Conservation (phyloP, 2,329 filamentous ascomycete genomes). For the Aspergillus sp. region DNA sequence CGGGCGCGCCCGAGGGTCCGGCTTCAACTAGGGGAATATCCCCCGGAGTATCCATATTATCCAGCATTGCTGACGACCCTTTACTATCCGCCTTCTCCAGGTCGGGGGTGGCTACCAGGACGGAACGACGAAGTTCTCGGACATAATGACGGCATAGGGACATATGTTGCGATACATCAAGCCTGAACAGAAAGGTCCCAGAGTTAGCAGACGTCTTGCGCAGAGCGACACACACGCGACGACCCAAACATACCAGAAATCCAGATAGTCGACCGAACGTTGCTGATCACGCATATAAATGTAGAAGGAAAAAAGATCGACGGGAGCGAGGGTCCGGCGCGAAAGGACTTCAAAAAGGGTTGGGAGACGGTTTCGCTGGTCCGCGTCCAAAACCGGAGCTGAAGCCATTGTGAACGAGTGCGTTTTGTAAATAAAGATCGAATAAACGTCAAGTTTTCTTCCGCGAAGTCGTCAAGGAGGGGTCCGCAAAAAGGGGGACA, state of each 20-base stretch:
- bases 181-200: slow-evolving; percentile 49
- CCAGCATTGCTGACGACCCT: slow-evolving; percentile 72
- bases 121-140: slow-evolving; percentile 83
- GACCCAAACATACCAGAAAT: slow-evolving; percentile 70
- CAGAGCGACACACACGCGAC: neutral
- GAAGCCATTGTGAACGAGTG: slow-evolving; percentile 20
- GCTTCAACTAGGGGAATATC: slow-evolving; percentile 46
- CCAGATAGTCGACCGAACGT: slow-evolving; percentile 91
- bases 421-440: neutral
- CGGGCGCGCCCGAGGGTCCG: slow-evolving; percentile 48
- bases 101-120: slow-evolving; percentile 87
- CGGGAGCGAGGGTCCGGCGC: slow-evolving; percentile 84
- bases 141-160: slow-evolving; percentile 94
- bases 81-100: slow-evolving; percentile 73
- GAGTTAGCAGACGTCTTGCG: slow-evolving; percentile 5
- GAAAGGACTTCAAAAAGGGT: slow-evolving; percentile 94
- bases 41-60: slow-evolving; percentile 60
- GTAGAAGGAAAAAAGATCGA: slow-evolving; percentile 97
- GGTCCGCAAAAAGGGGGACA: slow-evolving; percentile 13
- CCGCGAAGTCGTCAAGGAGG: slow-evolving; percentile 1
- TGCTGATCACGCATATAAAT: slow-evolving; percentile 99
- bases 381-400: slow-evolving; percentile 27
- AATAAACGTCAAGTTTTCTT: neutral
- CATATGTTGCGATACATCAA: slow-evolving; percentile 98
- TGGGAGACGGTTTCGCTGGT: slow-evolving; percentile 71